A percentile compares a stretch with the other conserved stretches of the same genome.
Conservation (phyloP, 2,329 filamentous ascomycete genomes). For the Alternaria dauci region DNA sequence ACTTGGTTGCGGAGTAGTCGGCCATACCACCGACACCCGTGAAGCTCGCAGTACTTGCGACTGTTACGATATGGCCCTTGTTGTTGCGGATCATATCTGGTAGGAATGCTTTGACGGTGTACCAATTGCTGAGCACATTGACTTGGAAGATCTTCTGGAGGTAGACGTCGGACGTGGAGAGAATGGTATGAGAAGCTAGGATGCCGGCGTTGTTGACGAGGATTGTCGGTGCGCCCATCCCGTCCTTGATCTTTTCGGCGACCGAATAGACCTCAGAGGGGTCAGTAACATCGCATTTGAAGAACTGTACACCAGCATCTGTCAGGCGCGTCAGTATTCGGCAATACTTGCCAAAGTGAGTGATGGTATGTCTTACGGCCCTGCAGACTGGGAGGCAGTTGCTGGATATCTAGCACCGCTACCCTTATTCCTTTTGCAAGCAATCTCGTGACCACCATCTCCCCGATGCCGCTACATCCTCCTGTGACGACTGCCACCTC, state of each 20-base stretch:
- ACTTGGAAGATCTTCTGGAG: conserved; percentile 49
- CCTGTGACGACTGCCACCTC: conserved; percentile 51
- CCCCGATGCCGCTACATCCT: conserved; percentile 50
- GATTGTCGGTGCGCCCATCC: conserved; percentile 41
- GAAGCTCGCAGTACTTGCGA: conserved; percentile 64
- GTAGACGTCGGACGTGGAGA: conserved; percentile 41
- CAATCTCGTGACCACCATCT: conserved; percentile 40
- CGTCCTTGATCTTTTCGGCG: conserved; percentile 33
- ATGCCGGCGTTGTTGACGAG: conserved; percentile 49
- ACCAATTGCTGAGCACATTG: conserved; percentile 50
- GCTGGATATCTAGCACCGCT: conserved; percentile 46
- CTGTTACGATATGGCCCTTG: conserved; percentile 64
- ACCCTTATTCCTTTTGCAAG: conserved; percentile 39
- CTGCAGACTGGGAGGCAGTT: conserved; percentile 38
- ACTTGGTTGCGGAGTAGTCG: conserved; percentile 63
- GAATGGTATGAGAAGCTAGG: conserved; percentile 39
- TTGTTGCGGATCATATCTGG: conserved; percentile 48
- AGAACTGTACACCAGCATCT: conserved; percentile 44
- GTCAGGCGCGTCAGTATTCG: neutral
- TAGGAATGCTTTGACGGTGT: conserved; percentile 46
- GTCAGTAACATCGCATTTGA: conserved; percentile 47
- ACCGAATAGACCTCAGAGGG: conserved; percentile 35
- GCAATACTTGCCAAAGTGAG: neutral
- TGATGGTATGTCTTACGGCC: conserved; percentile 28
- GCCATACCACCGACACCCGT: conserved; percentile 58